A percentile compares a stretch with the other conserved stretches of the same genome.
phyloP scores from a whole-genome alignment of 148 eudicot genomes.

The Amaranthus cruentus region DNA sequence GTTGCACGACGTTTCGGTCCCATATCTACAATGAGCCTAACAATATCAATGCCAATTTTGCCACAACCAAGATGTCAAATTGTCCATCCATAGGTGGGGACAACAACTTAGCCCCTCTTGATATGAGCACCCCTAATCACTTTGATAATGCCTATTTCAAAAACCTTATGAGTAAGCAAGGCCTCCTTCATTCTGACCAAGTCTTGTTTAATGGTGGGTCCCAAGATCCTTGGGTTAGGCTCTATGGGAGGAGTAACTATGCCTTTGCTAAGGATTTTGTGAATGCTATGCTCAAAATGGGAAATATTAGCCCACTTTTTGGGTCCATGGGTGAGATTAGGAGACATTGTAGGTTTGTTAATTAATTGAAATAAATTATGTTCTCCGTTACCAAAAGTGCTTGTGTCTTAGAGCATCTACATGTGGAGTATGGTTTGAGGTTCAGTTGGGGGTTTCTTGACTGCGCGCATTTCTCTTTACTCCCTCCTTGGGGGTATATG shows the following conservation, averaged over 20 bases:
- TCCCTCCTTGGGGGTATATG: too few relatives aligned
- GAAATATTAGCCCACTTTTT: conserved; percentile 43
- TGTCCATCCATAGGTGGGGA: conserved; percentile 41
- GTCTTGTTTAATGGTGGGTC: conserved; percentile 40
- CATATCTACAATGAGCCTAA: conserved; percentile 40
- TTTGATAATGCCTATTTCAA: conserved; percentile 41
- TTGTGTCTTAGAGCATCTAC: too few relatives aligned
- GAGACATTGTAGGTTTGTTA: conserved; percentile 41
- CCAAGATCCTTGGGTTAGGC: conserved; percentile 33
- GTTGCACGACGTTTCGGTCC: conserved; percentile 32
- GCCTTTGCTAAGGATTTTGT: conserved; percentile 39
- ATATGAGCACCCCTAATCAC: conserved; percentile 23
- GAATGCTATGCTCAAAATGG: conserved; percentile 42
- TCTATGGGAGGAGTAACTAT: conserved; percentile 26
- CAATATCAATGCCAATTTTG: conserved; percentile 29
- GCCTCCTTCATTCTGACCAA: conserved; percentile 56
- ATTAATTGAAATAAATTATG: conserved; percentile 14
- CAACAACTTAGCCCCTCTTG: conserved; percentile 39
- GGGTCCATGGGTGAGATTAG: conserved; percentile 51
- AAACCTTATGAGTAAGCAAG: conserved; percentile 32
- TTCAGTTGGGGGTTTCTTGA: too few relatives aligned
- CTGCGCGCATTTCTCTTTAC: too few relatives aligned
- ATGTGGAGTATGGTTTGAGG: too few relatives aligned
- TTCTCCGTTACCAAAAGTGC: too few relatives aligned
- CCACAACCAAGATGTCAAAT: conserved; percentile 13